Percentiles rank a stretch among this genome's conserved stretches.
These are phyloP conservation scores for Rugonectria rugulosa DNA, from an alignment of 2,329 filamentous ascomycete species.

Conservation along the genomic window DNA sequence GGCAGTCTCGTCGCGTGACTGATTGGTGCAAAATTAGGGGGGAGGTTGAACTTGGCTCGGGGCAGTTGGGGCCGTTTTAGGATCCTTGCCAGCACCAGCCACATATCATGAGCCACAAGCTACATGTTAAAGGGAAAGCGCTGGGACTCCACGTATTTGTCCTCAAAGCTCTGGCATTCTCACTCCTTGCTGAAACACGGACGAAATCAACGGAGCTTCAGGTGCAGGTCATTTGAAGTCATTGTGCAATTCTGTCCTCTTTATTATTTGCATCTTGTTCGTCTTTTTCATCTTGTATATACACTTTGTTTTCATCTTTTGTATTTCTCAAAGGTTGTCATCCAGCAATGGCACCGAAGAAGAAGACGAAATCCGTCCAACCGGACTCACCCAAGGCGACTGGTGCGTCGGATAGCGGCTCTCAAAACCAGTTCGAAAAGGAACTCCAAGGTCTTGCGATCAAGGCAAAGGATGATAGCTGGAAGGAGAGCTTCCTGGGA, in stretches of 20 bases:
- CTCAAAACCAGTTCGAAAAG: conserved; percentile 60
- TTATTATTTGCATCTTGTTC: not conserved
- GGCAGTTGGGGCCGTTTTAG: not conserved
- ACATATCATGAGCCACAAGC: conserved; percentile 33
- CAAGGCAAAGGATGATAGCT: conserved; percentile 47
- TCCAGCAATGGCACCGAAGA: conserved; percentile 33
- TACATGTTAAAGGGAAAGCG: conserved; percentile 20
- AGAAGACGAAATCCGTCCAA: conserved; percentile 18
- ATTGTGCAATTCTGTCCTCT: conserved; percentile 9
- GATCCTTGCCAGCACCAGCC: conserved; percentile 21
- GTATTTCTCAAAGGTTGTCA: not conserved
- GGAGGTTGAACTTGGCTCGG: not conserved
- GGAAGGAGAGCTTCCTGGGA: conserved; percentile 42
- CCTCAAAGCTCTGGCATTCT: conserved; percentile 19
- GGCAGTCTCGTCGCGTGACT: not conserved
- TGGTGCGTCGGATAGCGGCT: conserved; percentile 46
- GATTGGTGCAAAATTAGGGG: conserved; percentile 20
- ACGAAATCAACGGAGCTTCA: conserved; percentile 38
- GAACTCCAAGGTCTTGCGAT: conserved; percentile 61
- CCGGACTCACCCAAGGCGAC: conserved; percentile 28
- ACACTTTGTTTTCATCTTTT: not conserved
- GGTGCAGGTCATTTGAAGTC: conserved; percentile 44
- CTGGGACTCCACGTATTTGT: conserved; percentile 31
- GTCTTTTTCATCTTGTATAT: not conserved
- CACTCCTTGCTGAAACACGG: conserved; percentile 25